phyloP scores from a whole-genome alignment of 768 basidiomycete genomes.

The Rhodocollybia butyracea region DNA sequence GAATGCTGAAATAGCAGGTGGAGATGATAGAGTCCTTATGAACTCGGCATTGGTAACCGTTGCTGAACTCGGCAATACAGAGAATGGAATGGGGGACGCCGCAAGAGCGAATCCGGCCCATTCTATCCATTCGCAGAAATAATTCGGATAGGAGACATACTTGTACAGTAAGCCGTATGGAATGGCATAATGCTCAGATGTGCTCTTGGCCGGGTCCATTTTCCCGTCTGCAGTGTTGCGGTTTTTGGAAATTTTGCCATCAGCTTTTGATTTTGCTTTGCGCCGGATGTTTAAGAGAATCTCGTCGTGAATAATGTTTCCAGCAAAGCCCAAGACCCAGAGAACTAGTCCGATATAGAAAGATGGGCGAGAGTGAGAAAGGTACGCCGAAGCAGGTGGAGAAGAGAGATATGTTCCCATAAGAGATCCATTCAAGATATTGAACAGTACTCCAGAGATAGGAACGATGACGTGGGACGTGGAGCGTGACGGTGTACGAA shows the following conservation, averaged over 20 bases:
- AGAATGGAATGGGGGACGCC: constrained; percentile 46
- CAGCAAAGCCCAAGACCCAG: constrained; percentile 70
- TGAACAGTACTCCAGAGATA: constrained; percentile 43
- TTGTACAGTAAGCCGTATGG: constrained; percentile 78
- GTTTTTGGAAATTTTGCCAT: constrained; percentile 16
- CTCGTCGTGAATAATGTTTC: constrained; percentile 90
- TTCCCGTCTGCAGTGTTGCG: no score
- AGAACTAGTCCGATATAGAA: constrained; percentile 60
- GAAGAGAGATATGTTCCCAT: constrained; percentile 52
- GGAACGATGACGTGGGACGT: constrained; percentile 51
- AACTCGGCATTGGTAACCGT: not conserved
- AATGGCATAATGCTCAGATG: constrained; percentile 51
- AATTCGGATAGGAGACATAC: constrained; percentile 89
- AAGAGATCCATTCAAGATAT: constrained; percentile 50
- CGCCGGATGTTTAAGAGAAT: constrained; percentile 79
- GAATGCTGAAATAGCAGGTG: constrained; percentile 23
- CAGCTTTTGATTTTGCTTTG: constrained; percentile 44
- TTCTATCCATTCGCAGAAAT: constrained; percentile 93
- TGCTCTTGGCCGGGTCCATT: constrained; percentile 50
- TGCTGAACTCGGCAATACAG: not conserved
- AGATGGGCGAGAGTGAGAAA: constrained; percentile 15
- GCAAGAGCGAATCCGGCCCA: constrained; percentile 88
- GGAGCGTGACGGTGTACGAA: constrained; percentile 56
- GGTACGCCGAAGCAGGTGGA: constrained; percentile 27
- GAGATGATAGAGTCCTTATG: constrained; percentile 12